phyloP scores from a whole-genome alignment of 2,329 filamentous ascomycete species.

The Bipolaris zeicola region DNA sequence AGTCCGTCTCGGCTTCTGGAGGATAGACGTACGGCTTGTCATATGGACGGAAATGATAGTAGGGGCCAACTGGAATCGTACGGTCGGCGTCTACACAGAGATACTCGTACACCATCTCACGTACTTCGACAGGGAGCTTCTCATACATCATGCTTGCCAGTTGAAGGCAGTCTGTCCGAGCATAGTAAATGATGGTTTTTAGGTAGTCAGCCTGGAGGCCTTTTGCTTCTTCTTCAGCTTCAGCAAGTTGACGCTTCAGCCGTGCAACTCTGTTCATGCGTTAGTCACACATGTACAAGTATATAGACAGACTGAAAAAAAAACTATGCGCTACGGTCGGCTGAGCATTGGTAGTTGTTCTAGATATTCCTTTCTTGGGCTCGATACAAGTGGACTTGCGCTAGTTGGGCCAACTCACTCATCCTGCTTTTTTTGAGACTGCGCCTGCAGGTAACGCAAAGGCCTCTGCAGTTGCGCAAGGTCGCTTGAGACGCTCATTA shows the following conservation, averaged over 20 bases:
- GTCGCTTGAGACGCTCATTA: slow-evolving; percentile 1
- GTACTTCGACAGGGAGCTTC: slow-evolving; percentile 28
- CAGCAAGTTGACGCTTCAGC: slow-evolving; percentile 8
- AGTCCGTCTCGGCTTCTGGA: no score
- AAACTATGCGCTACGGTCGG: background rate
- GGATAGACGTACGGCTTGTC: background rate
- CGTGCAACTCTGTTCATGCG: background rate
- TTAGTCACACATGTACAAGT: background rate
- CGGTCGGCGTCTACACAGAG: slow-evolving; percentile 29
- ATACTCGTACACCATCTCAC: slow-evolving; percentile 28
- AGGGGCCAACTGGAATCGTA: slow-evolving; percentile 28
- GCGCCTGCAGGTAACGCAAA: slow-evolving; percentile 1
- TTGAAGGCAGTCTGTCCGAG: slow-evolving; percentile 20
- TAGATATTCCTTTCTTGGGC: background rate
- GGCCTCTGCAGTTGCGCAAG: background rate
- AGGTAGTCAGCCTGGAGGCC: background rate
- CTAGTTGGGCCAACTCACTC: slow-evolving; percentile 1
- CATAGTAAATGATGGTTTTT: slow-evolving; percentile 9
- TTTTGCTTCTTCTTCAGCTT: background rate
- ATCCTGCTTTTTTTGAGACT: slow-evolving; percentile 1
- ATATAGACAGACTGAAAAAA: background rate
- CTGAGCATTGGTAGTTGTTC: background rate
- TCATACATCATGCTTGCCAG: slow-evolving; percentile 24
- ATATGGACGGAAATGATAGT: slow-evolving; percentile 31
- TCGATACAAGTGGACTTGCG: background rate